phyloP scores from a whole-genome alignment of 805 yeast genomes.

The Metschnikowia cerradonensis region DNA sequence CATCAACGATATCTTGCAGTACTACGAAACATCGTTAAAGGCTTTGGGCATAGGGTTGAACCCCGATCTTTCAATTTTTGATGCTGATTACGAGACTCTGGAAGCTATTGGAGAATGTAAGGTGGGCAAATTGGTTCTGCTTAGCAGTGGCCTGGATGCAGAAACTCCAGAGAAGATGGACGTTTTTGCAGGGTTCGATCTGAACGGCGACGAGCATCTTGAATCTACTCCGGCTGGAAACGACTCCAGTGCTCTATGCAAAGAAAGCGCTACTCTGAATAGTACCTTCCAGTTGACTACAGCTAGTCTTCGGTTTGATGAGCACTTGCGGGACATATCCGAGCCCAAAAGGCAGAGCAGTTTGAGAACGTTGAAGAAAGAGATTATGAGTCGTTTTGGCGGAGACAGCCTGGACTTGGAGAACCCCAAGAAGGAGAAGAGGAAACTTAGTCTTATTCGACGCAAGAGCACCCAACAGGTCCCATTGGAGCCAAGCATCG shows the following conservation, averaged over 20 bases:
- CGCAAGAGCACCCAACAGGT: background rate
- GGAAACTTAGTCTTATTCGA: background rate
- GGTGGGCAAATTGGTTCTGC: slow-evolving; percentile 1
- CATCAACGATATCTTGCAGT: slow-evolving; percentile 10
- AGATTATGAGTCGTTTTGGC: background rate
- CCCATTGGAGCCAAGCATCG: background rate
- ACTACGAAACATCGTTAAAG: slow-evolving; percentile 6
- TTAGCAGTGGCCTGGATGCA: background rate
- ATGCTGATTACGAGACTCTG: background rate
- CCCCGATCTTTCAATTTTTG: background rate
- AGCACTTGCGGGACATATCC: background rate
- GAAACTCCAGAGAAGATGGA: background rate
- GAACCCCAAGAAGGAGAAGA: background rate
- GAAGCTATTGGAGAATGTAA: background rate
- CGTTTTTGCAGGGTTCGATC: background rate
- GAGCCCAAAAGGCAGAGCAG: background rate
- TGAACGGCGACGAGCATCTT: background rate
- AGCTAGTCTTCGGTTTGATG: slow-evolving; percentile 5
- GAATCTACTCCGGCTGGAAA: background rate
- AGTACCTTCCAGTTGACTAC: slow-evolving; percentile 2
- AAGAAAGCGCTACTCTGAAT: slow-evolving; percentile 2
- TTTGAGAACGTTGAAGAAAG: background rate
- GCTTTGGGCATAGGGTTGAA: background rate
- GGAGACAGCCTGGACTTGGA: background rate
- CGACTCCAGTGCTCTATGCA: slow-evolving; percentile 1